Evolutionary conservation across 352 stramenopile genomes (phyloP).

Genomic region (Pythium utonaiense): DNA sequence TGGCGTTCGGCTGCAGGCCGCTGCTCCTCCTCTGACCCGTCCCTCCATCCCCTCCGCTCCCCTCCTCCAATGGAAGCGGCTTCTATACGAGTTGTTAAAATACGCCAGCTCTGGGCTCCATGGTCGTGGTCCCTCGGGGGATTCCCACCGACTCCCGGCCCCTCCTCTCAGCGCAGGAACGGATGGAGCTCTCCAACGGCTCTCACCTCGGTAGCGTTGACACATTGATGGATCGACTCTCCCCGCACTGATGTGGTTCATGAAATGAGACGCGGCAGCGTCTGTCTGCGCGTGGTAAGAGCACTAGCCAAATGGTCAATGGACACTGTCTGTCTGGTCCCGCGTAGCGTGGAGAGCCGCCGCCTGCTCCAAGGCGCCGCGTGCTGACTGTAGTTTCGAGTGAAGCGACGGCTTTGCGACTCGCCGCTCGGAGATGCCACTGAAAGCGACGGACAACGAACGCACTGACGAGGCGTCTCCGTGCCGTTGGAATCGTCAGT

Average conservation of each 20-base stretch:
- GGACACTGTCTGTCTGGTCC: no score
- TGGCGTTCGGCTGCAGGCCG: no score
- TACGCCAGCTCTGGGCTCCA: no score
- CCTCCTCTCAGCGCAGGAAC: no score
- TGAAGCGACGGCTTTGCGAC: neutral
- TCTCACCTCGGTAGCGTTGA: neutral
- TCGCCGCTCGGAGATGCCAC: neutral
- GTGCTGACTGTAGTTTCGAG: neutral
- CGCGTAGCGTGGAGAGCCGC: neutral
- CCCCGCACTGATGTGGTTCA: neutral
- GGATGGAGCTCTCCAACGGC: no score
- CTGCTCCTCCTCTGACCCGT: neutral
- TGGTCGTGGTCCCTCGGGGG: no score
- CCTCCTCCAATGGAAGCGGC: neutral
- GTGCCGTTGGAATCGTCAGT: neutral
- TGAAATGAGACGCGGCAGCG: neutral
- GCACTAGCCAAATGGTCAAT: no score
- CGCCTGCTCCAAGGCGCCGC: neutral
- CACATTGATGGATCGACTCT: neutral
- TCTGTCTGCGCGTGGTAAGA: no score
- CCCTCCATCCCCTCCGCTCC: neutral
- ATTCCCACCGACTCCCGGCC: no score
- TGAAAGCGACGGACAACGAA: neutral
- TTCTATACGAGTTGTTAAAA: neutral
- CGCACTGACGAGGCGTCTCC: neutral